Conservation (phyloP, 2,329 filamentous ascomycete genomes). For the Pseudocercospora pini-densiflorae region DNA sequence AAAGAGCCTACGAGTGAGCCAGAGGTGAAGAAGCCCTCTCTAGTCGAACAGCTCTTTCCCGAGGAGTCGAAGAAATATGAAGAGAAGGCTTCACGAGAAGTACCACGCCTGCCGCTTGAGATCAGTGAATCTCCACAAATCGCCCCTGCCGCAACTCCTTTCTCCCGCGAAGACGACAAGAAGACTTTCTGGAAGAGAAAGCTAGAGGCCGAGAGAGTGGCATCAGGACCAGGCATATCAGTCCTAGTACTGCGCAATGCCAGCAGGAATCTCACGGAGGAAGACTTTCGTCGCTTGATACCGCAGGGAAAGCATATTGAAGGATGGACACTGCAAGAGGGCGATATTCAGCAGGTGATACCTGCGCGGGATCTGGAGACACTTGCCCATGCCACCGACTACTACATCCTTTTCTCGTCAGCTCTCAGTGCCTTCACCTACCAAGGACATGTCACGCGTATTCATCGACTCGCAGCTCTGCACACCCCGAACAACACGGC, state of each 20-base stretch:
- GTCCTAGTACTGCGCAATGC: constrained; percentile 64
- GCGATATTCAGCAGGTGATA: constrained; percentile 62
- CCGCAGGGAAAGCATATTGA: constrained; percentile 67
- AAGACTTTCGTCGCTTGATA: constrained; percentile 73
- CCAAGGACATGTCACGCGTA: constrained; percentile 56
- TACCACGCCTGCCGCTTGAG: constrained; percentile 41
- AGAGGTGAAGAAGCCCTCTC: constrained; percentile 37
- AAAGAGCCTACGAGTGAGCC: background rate
- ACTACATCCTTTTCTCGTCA: constrained; percentile 71
- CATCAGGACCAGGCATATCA: constrained; percentile 38
- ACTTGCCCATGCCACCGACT: constrained; percentile 66
- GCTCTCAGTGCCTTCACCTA: constrained; percentile 65
- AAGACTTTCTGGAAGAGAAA: constrained; percentile 29
- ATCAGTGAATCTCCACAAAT: background rate
- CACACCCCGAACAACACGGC: constrained; percentile 49
- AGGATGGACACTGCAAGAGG: constrained; percentile 61
- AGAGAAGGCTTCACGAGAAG: constrained; percentile 33
- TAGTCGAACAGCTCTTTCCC: constrained; percentile 60
- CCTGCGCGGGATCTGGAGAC: constrained; percentile 68
- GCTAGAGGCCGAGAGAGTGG: constrained; percentile 6
- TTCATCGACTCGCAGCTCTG: constrained; percentile 54
- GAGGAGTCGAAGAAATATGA: constrained; percentile 48
- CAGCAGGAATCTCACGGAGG: constrained; percentile 63
- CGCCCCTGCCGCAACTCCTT: background rate
- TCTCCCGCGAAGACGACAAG: constrained; percentile 22